Base-by-base conservation (phyloP, 2,329 filamentous ascomycete genomes). In the Lizonia empirigonia region DNA sequence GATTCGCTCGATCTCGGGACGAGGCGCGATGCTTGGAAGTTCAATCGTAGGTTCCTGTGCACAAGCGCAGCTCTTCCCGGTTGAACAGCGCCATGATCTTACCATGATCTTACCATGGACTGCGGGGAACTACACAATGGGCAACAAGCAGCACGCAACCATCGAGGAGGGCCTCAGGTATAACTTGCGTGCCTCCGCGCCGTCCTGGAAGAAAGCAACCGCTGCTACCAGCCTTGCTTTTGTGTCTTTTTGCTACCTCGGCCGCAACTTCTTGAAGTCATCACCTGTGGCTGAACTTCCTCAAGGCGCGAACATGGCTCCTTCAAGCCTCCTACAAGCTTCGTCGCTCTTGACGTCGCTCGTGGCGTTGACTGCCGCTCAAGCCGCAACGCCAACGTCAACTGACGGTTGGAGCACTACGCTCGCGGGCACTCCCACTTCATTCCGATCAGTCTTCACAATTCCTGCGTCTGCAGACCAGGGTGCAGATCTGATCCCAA, bases 401-500 rank as follows among this genome's bases (percentile, higher is more conserved):
- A 50, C 58, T 8, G 37, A 38, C 9, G 60, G 63, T 16, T 61
- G 52, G 39, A 64, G 62, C 23, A 62, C 60, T 3, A 67, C 59
- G 7, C 60, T 69, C 13, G 52, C 55, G 42, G 66, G 65, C 30
- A 65, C 68, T n/a, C 58, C 67, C 4, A 72, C 68, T 1, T 56
- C 62, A 0, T 71, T 69, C 39, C 60, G 64, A 13, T 51, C 68
- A 4, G 55, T 65, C 16, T 74, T 74, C 45, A 75, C 72, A 1
- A 69, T 75, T 35, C 73, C 73, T 5, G 65, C 72, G 2, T 64
- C 65, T 9, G 70, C 68, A 8, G 71, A 73, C 20, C 34, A 57
- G 19, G 72, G 72, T n/a, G 64, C 58, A 5, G 45, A 64, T 18
- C 40, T 73, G 10, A 44, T 88, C 29, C 82, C 87, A 24, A 90